Percentiles rank a stretch among this genome's conserved stretches.
Conservation (phyloP, 495 filamentous ascomycete genomes). For the Pseudevernia furfuracea region DNA sequence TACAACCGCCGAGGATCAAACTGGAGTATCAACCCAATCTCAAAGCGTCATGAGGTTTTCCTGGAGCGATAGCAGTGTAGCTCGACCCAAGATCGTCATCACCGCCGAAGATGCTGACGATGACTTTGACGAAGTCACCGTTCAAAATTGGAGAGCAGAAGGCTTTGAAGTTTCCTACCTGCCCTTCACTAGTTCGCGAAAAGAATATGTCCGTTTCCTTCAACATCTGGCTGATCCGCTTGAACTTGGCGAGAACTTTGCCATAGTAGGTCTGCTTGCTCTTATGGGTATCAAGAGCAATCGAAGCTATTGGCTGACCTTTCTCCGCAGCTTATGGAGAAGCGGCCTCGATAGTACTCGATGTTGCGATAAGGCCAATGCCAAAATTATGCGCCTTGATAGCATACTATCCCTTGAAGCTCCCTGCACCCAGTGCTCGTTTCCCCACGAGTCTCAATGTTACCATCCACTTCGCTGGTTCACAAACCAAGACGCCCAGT, state of each 20-base stretch:
- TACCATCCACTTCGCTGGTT: constrained; percentile 46
- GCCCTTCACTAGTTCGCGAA: constrained; percentile 45
- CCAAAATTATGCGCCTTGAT: constrained; percentile 44
- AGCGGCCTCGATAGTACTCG: constrained; percentile 50
- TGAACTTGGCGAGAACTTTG: constrained; percentile 44
- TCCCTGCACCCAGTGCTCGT: constrained; percentile 42
- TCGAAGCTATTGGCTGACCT: background rate
- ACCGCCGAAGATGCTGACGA: constrained; percentile 50
- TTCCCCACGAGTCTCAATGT: constrained; percentile 45
- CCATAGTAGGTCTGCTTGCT: constrained; percentile 38
- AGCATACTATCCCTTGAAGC: constrained; percentile 52
- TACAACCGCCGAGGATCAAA: background rate
- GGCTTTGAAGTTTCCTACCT: constrained; percentile 60
- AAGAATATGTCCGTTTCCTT: constrained; percentile 46
- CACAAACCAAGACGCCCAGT: constrained; percentile 20
- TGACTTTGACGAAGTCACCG: constrained; percentile 51
- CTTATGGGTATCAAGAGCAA: background rate
- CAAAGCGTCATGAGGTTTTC: constrained; percentile 14
- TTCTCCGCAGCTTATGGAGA: constrained; percentile 44
- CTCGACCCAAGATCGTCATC: constrained; percentile 51
- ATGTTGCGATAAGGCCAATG: constrained; percentile 45
- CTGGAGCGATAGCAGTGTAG: constrained; percentile 6
- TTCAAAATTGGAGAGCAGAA: constrained; percentile 56
- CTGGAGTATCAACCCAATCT: background rate
- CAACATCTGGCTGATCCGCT: constrained; percentile 38